Evolutionary conservation across 176 grass and related monocot species (phyloP).

Genomic region (Guadua angustifolia): DNA sequence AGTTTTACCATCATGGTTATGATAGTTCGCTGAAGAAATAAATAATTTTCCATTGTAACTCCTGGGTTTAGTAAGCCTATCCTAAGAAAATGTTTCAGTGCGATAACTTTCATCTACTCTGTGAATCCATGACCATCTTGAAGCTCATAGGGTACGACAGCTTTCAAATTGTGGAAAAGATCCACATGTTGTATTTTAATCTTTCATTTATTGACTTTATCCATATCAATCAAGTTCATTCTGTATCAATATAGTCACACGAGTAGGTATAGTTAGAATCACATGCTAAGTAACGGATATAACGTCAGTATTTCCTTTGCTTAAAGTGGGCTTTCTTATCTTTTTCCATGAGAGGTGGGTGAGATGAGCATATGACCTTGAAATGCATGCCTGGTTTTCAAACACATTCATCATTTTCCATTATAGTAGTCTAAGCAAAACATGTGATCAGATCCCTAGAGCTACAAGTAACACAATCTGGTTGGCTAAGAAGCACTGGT

Average conservation of each 20-base stretch:
- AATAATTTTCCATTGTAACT: neutral
- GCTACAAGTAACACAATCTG: neutral
- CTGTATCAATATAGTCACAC: neutral
- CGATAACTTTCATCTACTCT: neutral
- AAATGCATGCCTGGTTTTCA: neutral
- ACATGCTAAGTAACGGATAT: neutral
- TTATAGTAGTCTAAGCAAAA: neutral
- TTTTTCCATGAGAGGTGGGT: conserved; percentile 9
- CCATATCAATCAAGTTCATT: conserved; percentile 1
- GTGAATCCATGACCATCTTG: neutral
- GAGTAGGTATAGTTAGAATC: neutral
- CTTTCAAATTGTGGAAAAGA: neutral
- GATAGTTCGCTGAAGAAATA: neutral
- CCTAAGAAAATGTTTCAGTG: neutral
- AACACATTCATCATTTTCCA: neutral
- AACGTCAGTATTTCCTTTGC: neutral
- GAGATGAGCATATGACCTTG: neutral
- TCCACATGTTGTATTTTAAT: neutral
- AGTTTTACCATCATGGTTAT: conserved; percentile 12
- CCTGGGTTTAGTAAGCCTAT: neutral
- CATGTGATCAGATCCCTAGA: neutral
- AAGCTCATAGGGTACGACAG: neutral
- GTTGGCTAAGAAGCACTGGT: neutral
- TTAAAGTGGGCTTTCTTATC: neutral
- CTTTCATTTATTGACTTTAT: neutral